A percentile compares a stretch with the other conserved stretches of the same genome.
Evolutionary conservation across 148 eudicot species (phyloP).

Genomic region (Rhododendron mucronatum): DNA sequence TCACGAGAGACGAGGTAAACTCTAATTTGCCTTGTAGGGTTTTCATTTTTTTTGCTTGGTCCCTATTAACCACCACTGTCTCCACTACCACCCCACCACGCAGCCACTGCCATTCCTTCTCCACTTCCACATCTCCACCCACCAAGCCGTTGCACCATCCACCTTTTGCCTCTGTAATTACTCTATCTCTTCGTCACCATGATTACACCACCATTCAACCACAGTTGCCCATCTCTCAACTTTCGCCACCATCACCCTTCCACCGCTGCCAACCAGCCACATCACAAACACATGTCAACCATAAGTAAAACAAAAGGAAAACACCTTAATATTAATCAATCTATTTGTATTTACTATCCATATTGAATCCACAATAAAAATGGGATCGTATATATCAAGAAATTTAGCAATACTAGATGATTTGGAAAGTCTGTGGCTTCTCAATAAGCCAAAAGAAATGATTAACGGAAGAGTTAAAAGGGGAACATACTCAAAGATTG

Average conservation of each 20-base stretch:
- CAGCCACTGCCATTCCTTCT: not conserved
- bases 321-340: not conserved
- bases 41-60: no score
- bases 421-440: not conserved
- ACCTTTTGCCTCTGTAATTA: not conserved
- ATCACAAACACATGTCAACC: not conserved
- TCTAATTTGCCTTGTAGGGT: no score
- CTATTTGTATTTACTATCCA: not conserved
- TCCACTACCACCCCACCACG: no score
- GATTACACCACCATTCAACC: no score
- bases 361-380: not conserved
- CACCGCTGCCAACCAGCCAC: not conserved
- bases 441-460: not conserved
- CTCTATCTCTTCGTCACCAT: no score
- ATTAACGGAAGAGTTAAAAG: no score
- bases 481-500: not conserved
- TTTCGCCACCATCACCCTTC: not conserved
- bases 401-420: not conserved
- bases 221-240: not conserved
- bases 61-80: no score
- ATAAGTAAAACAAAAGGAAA: no score
- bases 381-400: not conserved
- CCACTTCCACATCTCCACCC: not conserved
- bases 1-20: no score
- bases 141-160: not conserved